Evolutionary conservation across 2,329 filamentous ascomycete genomes (phyloP), one percentile per base, ranked within the genome.

Genomic region (Nannizziopsis barbatae): DNA sequence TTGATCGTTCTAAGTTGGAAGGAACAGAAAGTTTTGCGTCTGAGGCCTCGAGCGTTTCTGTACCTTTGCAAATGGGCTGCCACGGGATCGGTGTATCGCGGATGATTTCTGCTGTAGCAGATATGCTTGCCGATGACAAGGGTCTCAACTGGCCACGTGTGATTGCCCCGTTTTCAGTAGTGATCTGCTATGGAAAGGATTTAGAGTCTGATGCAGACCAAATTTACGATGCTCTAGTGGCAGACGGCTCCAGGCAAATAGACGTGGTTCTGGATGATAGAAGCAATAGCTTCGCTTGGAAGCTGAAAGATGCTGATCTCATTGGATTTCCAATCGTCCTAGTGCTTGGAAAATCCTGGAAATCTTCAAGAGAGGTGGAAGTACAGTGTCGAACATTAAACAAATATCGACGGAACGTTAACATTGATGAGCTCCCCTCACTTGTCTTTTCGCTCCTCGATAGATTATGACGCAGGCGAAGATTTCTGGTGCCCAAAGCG

Each of bases 21-120:
- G 50, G 55, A 8, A 31, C 32, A 14, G 37, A 35, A 18, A 39
- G 15, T 14, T 27, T 8, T 1, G 6, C n/a, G n/a, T 17, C 37
- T 11, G 35, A 31, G 1, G 3, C 17, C 18, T 8, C 33, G n/a
- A 38, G 22, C 10, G 7, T 22, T 12, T 5, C 40, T 12, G 72
- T 79, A 0, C 73, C 80, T 0, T 75, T 95, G 59, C 80, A 94
- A 55, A 98, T 98, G 92, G 92, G 92, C 48, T 98, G 92, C 63
- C 87, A 95, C 61, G 92, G 92, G 0, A 93, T 98, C 52, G 92
- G 92, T 1, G 80, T 98, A 14, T 94, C 88, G 4, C 83, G 92
- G 39, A 81, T 98, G 57, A 82, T 98, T 52, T 88, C 83, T 7
- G 87, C 92, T 1, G 79, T 92, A 0, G 89, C 89, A 1, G 83